Evolutionary conservation across 495 filamentous ascomycete genomes (phyloP), one percentile per base, ranked within the genome.

Genomic region (Penicillium alfredii): DNA sequence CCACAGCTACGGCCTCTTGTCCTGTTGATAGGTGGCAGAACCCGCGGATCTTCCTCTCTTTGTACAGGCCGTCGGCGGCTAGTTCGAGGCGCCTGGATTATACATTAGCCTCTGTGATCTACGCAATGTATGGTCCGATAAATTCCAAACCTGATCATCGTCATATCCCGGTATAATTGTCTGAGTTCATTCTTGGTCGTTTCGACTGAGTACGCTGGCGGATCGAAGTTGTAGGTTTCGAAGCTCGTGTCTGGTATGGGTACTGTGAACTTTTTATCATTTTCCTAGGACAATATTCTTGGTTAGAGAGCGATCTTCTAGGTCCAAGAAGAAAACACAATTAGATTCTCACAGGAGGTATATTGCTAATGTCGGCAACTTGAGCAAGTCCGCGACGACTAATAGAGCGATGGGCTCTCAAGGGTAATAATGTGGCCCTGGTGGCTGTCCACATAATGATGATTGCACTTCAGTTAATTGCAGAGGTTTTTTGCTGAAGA

Each of bases 1-100:
- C 89, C 30, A 85, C 81, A 23, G 89, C 84, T 28, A 96, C 88
- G 31, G 89, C 89, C 71, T 96, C 89, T 68, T 96, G 88, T 12
- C 56, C 51, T 3, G 46, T 57, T 8, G 53, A 55, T 14, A 57
- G 33, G 28, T 60, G 56, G 35, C 53, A 64, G 33, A 60, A 58
- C 1, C 58, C 60, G 4, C 61, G 51, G 37, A 62, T 56, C 16
- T 62, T 58, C 8, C 40, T 37, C n/a, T 60, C 45, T 13, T 62
- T 61, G 36, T 60, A 60, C 10, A 59, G 33, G 4, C 34, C 33
- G 33, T 61, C 53, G 14, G 56, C 45, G 4, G 38, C 28, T 5
- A 51, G 25, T 36, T 58, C 47, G 32, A 54, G 31, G 10, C 53
- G 44, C 25, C 49, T 53, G 35, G 9, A 22, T 13, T 24, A 28